A percentile compares a stretch with the other conserved stretches of the same genome.
Evolutionary conservation across 768 basidiomycete species (phyloP).

Genomic region (Leccinum variicolor): DNA sequence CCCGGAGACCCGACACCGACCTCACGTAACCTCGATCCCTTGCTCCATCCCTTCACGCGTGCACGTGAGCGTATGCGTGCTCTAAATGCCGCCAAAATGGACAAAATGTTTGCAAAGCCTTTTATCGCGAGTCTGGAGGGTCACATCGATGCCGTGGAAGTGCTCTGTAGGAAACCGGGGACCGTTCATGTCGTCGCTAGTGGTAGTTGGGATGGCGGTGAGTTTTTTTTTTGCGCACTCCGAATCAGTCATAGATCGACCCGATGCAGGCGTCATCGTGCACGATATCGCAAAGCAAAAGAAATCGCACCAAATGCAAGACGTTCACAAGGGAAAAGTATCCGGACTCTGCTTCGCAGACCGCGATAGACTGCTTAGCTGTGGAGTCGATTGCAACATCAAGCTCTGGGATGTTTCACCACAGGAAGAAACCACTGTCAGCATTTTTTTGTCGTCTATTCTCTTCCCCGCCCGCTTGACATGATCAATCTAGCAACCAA

Average conservation of each 20-base stretch:
- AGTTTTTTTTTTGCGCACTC: conserved; percentile 27
- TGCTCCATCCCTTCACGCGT: conserved; percentile 93
- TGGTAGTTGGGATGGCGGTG: conserved; percentile 95
- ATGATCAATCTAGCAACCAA: conserved; percentile 31
- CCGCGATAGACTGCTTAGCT: conserved; percentile 62
- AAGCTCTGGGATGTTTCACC: conserved; percentile 69
- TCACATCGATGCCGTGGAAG: conserved; percentile 93
- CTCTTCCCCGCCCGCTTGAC: background rate
- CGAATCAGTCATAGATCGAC: background rate
- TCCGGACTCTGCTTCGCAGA: conserved; percentile 77
- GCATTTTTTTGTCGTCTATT: conserved; percentile 4
- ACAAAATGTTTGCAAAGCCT: conserved; percentile 96
- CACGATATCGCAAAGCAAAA: conserved; percentile 70
- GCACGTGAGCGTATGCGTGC: conserved; percentile 93
- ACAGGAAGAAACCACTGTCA: conserved; percentile 39
- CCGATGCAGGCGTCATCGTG: conserved; percentile 67
- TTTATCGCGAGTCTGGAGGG: conserved; percentile 90
- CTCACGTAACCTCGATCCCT: conserved; percentile 88
- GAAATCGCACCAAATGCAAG: conserved; percentile 52
- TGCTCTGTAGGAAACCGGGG: conserved; percentile 67
- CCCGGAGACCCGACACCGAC: conserved; percentile 85
- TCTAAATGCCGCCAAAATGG: conserved; percentile 94
- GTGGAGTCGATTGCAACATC: conserved; percentile 78
- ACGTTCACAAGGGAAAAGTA: conserved; percentile 83
- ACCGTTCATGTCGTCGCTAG: conserved; percentile 80